Base-by-base conservation (phyloP, 495 filamentous ascomycete species). In the Lophiostoma macrostomum region DNA sequence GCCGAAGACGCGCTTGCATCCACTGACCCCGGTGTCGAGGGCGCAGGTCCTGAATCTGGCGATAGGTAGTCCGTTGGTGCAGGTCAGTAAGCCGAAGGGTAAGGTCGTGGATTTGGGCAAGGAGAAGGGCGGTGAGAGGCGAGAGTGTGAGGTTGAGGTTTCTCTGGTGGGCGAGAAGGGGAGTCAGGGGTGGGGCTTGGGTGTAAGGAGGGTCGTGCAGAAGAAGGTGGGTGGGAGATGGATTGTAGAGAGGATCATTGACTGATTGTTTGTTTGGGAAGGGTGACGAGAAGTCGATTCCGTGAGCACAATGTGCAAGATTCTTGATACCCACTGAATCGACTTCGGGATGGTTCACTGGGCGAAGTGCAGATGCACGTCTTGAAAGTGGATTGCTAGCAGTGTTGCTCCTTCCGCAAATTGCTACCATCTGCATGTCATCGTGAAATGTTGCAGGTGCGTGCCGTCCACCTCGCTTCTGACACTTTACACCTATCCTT, bases 1-100 rank as follows among this genome's bases (percentile, higher is more conserved):
- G n/a, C 79, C 86, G 7, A 91, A 85, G 74, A 89, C 88, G 22
- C 71, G 94, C 10, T 93, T 97, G 89, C 88, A 88, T 64, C 80
- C 91, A 0, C 75, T 99, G 13, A 91, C 89, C 4, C 76, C 86
- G 23, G 74, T 94, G 4, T 86, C 81, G 18, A 85, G 80, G 5
- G 73, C 76, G 8, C 86, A 91, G 64, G 76, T 99, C n/a, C 80
- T 88, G 11, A 79, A 79, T 8, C 71, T 97, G 39, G 87, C 90
- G 4, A 84, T 87, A 64, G 87, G 87, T 8, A 96, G 93, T 12
- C 89, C 91, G 50, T 73, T 97, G 49, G 66, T 97, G 20, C 77
- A 78, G 31, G 91, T 91, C 55, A 86, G 88, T 0, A 98, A 97
- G 74, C 94, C 93, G 2, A 81, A 96, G 61, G 81, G 80, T 30